phyloP scores from a whole-genome alignment of 768 basidiomycete species.

The Dendrothele bispora region DNA sequence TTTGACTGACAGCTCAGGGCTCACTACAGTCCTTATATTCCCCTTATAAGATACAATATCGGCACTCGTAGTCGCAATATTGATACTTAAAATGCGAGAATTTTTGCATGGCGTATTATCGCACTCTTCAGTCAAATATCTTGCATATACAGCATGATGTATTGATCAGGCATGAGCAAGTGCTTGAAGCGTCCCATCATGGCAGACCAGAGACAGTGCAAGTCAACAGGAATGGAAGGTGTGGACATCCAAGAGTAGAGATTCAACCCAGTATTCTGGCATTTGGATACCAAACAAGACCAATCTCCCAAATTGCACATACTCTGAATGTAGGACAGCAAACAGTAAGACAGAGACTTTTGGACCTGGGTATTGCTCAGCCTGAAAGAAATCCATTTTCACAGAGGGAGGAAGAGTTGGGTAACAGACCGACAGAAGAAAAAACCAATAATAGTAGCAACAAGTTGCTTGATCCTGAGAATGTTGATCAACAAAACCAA shows the following conservation, averaged over 20 bases:
- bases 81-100: no score
- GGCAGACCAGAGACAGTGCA: background rate
- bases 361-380: slow-evolving; percentile 16
- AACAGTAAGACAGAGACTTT: slow-evolving; percentile 12
- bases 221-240: background rate
- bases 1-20: no score
- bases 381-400: slow-evolving; percentile 7
- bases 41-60: no score
- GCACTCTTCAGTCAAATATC: no score
- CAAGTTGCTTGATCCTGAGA: background rate
- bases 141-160: background rate
- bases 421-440: background rate
- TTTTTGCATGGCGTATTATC: no score
- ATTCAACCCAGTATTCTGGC: slow-evolving; percentile 18
- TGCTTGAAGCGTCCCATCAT: background rate
- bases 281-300: slow-evolving; percentile 13
- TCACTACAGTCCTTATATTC: no score
- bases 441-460: slow-evolving; percentile 1
- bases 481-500: no score
- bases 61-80: no score
- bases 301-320: slow-evolving; percentile 12
- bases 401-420: background rate
- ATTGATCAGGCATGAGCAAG: background rate
- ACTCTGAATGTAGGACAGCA: slow-evolving; percentile 13
- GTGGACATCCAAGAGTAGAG: slow-evolving; percentile 9